Percentiles rank a stretch among this genome's conserved stretches.
These are phyloP conservation scores for Favolaschia claudopus DNA, from an alignment of 768 basidiomycete species.

Conservation along the genomic window DNA sequence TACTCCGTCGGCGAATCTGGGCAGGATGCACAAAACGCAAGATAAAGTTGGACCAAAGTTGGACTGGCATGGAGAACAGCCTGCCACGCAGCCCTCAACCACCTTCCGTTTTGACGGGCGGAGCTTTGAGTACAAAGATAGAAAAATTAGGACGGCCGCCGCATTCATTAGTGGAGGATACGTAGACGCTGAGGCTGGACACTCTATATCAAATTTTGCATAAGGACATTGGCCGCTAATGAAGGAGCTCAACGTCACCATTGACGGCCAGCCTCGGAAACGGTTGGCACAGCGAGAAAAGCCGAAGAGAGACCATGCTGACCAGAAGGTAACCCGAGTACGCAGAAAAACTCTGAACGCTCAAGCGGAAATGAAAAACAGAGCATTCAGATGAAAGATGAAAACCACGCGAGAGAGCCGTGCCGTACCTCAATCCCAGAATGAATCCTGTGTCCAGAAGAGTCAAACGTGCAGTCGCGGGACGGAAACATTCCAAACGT, in stretches of 20 bases:
- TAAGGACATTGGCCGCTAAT: neutral
- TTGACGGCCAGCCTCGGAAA: constrained; percentile 2
- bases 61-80: too few species aligned
- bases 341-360: neutral
- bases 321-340: constrained; percentile 8
- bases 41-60: too few species aligned
- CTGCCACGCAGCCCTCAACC: neutral
- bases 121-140: neutral
- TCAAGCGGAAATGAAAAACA: constrained; percentile 21
- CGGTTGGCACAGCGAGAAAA: neutral
- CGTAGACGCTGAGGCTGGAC: too few species aligned
- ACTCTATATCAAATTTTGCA: constrained; percentile 4
- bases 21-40: too few species aligned
- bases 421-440: too few species aligned
- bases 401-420: constrained; percentile 18
- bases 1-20: too few species aligned
- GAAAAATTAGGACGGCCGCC: neutral
- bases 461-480: neutral
- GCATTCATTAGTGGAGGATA: too few species aligned
- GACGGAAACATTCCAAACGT: constrained; percentile 5
- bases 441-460: neutral
- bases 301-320: neutral
- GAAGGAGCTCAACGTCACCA: constrained; percentile 8
- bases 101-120: neutral
- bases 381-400: constrained; percentile 4